Conservation (phyloP, 2,329 filamentous ascomycete genomes). For the Shiraia bambusicola region DNA sequence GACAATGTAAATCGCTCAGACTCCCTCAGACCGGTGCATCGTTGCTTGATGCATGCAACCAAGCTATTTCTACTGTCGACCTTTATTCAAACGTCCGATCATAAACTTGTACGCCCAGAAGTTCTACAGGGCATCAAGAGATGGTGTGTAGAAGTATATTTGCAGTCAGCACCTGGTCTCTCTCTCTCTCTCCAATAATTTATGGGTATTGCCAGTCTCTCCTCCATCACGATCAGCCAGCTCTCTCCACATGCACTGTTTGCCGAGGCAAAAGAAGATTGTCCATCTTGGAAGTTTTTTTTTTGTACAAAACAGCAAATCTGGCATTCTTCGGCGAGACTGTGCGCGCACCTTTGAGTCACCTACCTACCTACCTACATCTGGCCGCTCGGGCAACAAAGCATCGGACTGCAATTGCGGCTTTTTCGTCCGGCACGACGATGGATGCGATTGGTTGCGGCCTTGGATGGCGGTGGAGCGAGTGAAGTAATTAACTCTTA, state of each 20-base stretch:
- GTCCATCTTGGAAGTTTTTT: slow-evolving; percentile 11
- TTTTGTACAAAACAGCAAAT: slow-evolving; percentile 30
- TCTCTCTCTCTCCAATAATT: slow-evolving; percentile 38
- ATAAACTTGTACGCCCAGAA: slow-evolving; percentile 24
- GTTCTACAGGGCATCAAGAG: slow-evolving; percentile 30
- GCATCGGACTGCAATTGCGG: slow-evolving; percentile 26
- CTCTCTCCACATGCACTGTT: slow-evolving; percentile 17
- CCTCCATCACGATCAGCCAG: slow-evolving; percentile 24
- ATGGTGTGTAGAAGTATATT: slow-evolving; percentile 33
- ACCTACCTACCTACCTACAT: no score
- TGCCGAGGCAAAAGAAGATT: slow-evolving; percentile 13
- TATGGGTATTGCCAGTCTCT: slow-evolving; percentile 33
- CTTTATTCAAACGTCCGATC: slow-evolving; percentile 30
- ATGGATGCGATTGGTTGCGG: slow-evolving; percentile 31
- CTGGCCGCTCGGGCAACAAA: slow-evolving; percentile 31
- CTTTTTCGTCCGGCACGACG: slow-evolving; percentile 25
- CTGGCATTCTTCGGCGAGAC: slow-evolving; percentile 14
- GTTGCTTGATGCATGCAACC: slow-evolving; percentile 30
- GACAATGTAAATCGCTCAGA: slow-evolving; percentile 21
- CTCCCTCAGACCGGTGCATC: slow-evolving; percentile 37
- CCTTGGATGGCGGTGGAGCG: slow-evolving; percentile 20
- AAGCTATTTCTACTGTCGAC: slow-evolving; percentile 42
- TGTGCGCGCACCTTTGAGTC: slow-evolving; percentile 40
- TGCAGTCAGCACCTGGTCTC: slow-evolving; percentile 47
- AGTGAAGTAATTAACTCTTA: slow-evolving; percentile 20